A percentile compares a stretch with the other conserved stretches of the same genome.
These are phyloP conservation scores for Termitomyces sp. DNA, from an alignment of 768 basidiomycete species.

Conservation along the genomic window DNA sequence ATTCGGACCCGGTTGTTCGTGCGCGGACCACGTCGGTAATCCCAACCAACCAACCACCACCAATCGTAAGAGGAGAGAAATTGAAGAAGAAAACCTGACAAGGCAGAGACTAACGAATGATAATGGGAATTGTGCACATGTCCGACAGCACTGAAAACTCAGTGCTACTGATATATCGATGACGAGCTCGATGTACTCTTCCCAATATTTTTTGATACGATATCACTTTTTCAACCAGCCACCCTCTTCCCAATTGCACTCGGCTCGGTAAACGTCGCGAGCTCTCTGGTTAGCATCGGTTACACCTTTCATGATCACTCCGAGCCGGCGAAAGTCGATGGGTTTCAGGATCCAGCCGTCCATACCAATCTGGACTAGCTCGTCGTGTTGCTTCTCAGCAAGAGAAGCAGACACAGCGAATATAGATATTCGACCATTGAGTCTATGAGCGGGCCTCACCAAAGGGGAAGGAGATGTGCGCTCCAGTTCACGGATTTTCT, in stretches of 20 bases:
- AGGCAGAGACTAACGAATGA: too few relatives aligned
- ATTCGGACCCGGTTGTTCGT: too few relatives aligned
- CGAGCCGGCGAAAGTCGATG: slow-evolving; percentile 71
- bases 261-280: slow-evolving; percentile 49
- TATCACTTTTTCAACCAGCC: slow-evolving; percentile 50
- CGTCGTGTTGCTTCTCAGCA: slow-evolving; percentile 51
- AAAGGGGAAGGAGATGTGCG: slow-evolving; percentile 19
- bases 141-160: neutral
- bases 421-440: slow-evolving; percentile 72
- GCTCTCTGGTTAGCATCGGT: slow-evolving; percentile 49
- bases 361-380: slow-evolving; percentile 55
- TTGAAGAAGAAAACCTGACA: too few relatives aligned
- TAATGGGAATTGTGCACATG: too few relatives aligned
- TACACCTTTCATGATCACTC: slow-evolving; percentile 57
- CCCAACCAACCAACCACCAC: too few relatives aligned
- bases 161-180: neutral
- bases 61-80: slow-evolving; percentile 11
- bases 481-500: slow-evolving; percentile 65
- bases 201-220: neutral
- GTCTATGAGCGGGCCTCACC: slow-evolving; percentile 38
- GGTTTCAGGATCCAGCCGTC: slow-evolving; percentile 88
- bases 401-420: slow-evolving; percentile 82
- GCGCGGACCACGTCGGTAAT: too few relatives aligned
- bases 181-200: neutral
- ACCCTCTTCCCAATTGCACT: slow-evolving; percentile 60